Evolutionary conservation across 2,329 filamentous ascomycete species (phyloP).

Genomic region (Furcasterigmium sp.): DNA sequence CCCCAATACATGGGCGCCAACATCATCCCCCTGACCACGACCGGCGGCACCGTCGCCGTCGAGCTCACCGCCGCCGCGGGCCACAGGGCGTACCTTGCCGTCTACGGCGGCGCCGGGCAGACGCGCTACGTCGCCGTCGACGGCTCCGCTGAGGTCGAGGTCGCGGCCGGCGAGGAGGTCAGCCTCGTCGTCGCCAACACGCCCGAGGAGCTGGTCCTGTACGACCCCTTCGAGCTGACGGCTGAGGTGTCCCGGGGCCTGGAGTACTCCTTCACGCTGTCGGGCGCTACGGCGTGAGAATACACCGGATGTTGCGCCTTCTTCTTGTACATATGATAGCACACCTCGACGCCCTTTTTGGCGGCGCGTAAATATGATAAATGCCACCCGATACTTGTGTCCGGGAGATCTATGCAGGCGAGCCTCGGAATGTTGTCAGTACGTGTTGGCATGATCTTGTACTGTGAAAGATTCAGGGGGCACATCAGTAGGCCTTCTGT

Average conservation of each 20-base stretch:
- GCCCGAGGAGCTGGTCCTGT: constrained; percentile 33
- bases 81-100: constrained; percentile 34
- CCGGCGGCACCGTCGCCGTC: constrained; percentile 23
- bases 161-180: constrained; percentile 32
- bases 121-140: constrained; percentile 31
- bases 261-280: constrained; percentile 29
- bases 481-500: no score
- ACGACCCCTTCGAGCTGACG: constrained; percentile 34
- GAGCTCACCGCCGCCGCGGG: constrained; percentile 26
- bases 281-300: constrained; percentile 20
- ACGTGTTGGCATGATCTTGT: no score
- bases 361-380: background rate
- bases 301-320: background rate
- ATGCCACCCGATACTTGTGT: no score
- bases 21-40: constrained; percentile 36
- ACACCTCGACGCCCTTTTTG: background rate
- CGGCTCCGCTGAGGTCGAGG: constrained; percentile 24
- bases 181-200: constrained; percentile 44
- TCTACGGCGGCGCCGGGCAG: constrained; percentile 22
- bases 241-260: constrained; percentile 29
- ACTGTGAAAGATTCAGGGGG: no score
- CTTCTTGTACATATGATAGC: constrained; percentile 9
- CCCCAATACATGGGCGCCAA: constrained; percentile 46
- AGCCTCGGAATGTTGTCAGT: no score
- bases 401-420: no score